phyloP scores from a whole-genome alignment of 148 eudicot genomes.

The Spergularia bocconei region DNA sequence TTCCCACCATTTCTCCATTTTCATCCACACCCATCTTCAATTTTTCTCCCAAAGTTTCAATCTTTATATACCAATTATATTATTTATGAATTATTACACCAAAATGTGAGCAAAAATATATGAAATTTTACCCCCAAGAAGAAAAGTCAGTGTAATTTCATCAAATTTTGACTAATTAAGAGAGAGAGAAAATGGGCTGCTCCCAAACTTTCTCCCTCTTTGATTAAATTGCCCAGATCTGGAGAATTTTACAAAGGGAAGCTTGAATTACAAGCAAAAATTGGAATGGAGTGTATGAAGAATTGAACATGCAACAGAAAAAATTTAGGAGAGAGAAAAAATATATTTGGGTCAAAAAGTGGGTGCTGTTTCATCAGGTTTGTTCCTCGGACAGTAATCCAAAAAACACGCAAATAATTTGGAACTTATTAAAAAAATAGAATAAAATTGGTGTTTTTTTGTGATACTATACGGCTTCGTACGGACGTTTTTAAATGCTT shows the following conservation, averaged over 20 bases:
- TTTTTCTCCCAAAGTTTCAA: neutral
- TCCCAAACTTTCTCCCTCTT: constrained; percentile 3
- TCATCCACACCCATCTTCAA: constrained; percentile 47
- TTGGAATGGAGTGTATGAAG: neutral
- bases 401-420: constrained; percentile 12
- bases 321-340: neutral
- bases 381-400: constrained; percentile 19
- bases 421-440: neutral
- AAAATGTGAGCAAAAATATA: neutral
- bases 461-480: neutral
- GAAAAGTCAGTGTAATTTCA: constrained; percentile 23
- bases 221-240: constrained; percentile 15
- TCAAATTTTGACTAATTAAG: neutral
- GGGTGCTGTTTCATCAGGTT: constrained; percentile 15
- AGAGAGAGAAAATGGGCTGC: constrained; percentile 6
- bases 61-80: neutral
- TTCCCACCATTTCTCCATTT: constrained; percentile 35
- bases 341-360: constrained; percentile 17
- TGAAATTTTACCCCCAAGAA: neutral
- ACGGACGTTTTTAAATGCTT: neutral
- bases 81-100: neutral
- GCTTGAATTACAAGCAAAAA: constrained; percentile 5
- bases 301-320: neutral
- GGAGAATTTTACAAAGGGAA: neutral
- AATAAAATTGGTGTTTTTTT: neutral